Conservation (phyloP, 352 stramenopile genomes). For the Phytophthora idaei region DNA sequence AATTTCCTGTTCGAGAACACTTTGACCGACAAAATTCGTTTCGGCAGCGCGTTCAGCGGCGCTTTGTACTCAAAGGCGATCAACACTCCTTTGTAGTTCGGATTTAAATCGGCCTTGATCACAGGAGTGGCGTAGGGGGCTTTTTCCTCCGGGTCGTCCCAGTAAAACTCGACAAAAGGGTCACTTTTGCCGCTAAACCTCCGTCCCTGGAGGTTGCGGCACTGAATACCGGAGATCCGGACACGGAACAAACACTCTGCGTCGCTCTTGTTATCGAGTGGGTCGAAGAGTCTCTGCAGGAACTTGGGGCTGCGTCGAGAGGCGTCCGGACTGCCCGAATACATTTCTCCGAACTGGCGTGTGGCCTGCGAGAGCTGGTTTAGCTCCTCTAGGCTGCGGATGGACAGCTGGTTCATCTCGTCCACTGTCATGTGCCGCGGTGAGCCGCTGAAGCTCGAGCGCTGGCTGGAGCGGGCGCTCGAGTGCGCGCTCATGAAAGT, state of each 20-base stretch:
- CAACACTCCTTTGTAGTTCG: constrained; percentile 87
- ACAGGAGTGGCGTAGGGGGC: constrained; percentile 81
- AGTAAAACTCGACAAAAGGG: constrained; percentile 90
- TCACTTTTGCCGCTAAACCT: constrained; percentile 86
- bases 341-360: constrained; percentile 76
- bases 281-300: constrained; percentile 72
- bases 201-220: constrained; percentile 81
- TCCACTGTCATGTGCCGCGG: constrained; percentile 52
- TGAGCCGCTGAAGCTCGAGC: constrained; percentile 50
- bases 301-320: constrained; percentile 64
- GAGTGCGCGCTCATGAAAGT: constrained; percentile 25
- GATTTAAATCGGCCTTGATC: constrained; percentile 87
- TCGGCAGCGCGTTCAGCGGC: constrained; percentile 57
- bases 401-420: constrained; percentile 42
- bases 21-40: constrained; percentile 72
- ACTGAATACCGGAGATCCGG: constrained; percentile 88
- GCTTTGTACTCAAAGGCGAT: constrained; percentile 89
- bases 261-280: constrained; percentile 57
- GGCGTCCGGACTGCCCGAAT: constrained; percentile 41
- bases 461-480: constrained; percentile 31
- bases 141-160: constrained; percentile 74
- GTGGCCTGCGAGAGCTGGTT: constrained; percentile 81
- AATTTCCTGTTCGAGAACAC: constrained; percentile 88
- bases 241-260: constrained; percentile 85
- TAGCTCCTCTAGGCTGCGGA: constrained; percentile 58